A percentile compares a stretch with the other conserved stretches of the same genome.
These are phyloP conservation scores for Pisolithus albus DNA, from an alignment of 768 basidiomycete genomes.

Conservation along the genomic window DNA sequence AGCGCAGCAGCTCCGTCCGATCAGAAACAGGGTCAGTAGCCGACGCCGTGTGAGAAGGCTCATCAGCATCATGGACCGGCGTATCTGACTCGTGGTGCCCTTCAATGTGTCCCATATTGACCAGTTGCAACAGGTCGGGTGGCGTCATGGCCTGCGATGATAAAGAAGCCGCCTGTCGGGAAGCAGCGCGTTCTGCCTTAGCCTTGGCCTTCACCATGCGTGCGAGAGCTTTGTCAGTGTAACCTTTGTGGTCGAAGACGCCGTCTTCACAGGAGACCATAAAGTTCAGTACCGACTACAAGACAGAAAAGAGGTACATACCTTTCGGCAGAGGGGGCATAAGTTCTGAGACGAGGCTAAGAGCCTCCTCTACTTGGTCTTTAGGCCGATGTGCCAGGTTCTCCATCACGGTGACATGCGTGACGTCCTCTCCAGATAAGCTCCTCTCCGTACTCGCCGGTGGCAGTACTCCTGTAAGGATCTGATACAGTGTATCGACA, in stretches of 20 bases:
- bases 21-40: conserved; percentile 36
- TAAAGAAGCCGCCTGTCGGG: conserved; percentile 44
- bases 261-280: conserved; percentile 53
- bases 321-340: conserved; percentile 93
- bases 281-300: not conserved
- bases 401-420: conserved; percentile 97
- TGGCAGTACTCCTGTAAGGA: conserved; percentile 89
- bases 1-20: conserved; percentile 69
- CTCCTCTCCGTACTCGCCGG: conserved; percentile 59
- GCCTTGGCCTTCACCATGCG: conserved; percentile 76
- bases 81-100: conserved; percentile 27
- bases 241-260: conserved; percentile 87
- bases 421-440: conserved; percentile 80
- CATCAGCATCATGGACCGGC: conserved; percentile 38
- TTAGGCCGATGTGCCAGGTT: conserved; percentile 94
- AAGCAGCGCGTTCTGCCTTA: conserved; percentile 72
- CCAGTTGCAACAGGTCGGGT: conserved; percentile 14
- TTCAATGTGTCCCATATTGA: conserved; percentile 13
- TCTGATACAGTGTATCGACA: conserved; percentile 88
- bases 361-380: conserved; percentile 92
- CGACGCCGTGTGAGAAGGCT: conserved; percentile 27
- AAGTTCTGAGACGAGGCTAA: conserved; percentile 84
- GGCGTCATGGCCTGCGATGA: conserved; percentile 20
- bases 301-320: conserved; percentile 22
- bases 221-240: conserved; percentile 79